These are phyloP conservation scores for Fonsecaea pugnacius DNA, from an alignment of 2,329 filamentous ascomycete genomes.

Conservation along the genomic window DNA sequence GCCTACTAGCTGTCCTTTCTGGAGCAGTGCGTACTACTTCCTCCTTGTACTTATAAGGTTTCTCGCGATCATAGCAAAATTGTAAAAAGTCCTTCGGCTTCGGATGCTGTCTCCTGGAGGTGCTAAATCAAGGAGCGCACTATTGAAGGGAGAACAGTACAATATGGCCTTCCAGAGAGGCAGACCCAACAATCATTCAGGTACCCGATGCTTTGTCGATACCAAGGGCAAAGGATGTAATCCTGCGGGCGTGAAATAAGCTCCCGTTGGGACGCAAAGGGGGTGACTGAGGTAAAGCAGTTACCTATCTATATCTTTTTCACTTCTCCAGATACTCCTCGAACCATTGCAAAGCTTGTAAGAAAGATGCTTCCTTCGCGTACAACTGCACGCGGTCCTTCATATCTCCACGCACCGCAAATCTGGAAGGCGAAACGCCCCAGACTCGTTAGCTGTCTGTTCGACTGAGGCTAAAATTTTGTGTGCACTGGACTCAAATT, in stretches of 20 bases:
- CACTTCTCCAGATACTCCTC: slow-evolving; percentile 6
- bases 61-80: background rate
- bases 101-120: too few species aligned
- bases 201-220: too few species aligned
- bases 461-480: background rate
- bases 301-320: background rate
- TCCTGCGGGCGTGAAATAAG: too few species aligned
- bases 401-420: slow-evolving; percentile 69
- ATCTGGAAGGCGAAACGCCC: background rate
- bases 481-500: background rate
- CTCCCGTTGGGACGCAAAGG: background rate
- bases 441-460: background rate
- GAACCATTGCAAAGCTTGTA: slow-evolving; percentile 16
- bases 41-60: too few species aligned
- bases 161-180: too few species aligned
- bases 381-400: slow-evolving; percentile 63
- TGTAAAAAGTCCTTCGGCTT: background rate
- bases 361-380: slow-evolving; percentile 64
- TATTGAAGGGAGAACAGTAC: too few species aligned
- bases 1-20: background rate
- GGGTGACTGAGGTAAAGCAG: background rate
- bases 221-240: background rate
- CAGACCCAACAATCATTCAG: too few species aligned
- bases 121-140: too few species aligned
- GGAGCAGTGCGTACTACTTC: too few species aligned